Conservation (phyloP, 2,329 filamentous ascomycete genomes). For the Arthrocladium fulminans region DNA sequence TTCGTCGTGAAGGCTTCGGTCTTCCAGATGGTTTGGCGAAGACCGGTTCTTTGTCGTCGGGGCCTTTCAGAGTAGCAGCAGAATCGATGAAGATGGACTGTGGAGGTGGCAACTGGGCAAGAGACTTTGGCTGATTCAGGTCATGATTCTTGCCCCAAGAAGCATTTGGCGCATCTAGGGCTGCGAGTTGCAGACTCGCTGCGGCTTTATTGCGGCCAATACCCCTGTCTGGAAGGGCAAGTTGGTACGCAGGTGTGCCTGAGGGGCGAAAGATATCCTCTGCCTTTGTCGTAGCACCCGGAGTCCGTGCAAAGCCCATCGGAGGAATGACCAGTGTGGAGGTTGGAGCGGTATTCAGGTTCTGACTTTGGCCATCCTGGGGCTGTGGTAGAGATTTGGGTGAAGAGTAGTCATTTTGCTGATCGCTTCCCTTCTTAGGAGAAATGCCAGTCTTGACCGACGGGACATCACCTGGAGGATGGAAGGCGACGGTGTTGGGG, state of each 20-base stretch:
- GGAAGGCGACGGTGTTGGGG: constrained; percentile 86
- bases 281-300: constrained; percentile 31
- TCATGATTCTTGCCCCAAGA: constrained; percentile 61
- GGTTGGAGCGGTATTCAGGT: neutral
- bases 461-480: constrained; percentile 34
- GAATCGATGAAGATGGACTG: constrained; percentile 48
- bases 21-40: constrained; percentile 10
- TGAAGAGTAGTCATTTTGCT: neutral
- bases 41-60: neutral
- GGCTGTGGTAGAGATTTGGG: neutral
- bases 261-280: constrained; percentile 32
- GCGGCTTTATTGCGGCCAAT: constrained; percentile 24
- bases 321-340: constrained; percentile 10
- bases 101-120: constrained; percentile 64
- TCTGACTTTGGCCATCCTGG: neutral
- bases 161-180: constrained; percentile 62
- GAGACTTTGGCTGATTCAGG: constrained; percentile 69
- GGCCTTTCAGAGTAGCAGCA: constrained; percentile 34
- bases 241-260: neutral
- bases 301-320: constrained; percentile 18
- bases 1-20: constrained; percentile 35
- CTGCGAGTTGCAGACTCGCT: constrained; percentile 24
- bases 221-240: constrained; percentile 19
- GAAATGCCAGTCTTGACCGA: constrained; percentile 10
- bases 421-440: neutral